Conservation (phyloP, 2,329 filamentous ascomycete species). For the Trichophyton equinum region DNA sequence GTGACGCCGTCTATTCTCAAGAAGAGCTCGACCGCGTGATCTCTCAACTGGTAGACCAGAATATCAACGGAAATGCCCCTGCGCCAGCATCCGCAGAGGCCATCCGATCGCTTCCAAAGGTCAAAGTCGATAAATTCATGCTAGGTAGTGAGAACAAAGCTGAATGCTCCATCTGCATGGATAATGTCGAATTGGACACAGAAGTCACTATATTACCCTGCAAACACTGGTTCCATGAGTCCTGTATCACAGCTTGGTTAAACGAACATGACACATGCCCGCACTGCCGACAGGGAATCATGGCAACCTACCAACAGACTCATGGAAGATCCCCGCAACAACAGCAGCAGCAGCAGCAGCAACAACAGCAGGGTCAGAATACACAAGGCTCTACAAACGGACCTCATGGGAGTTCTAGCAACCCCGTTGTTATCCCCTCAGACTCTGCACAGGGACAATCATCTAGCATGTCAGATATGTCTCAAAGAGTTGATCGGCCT, state of each 20-base stretch:
- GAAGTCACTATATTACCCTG: slow-evolving; percentile 71
- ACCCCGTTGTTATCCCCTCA: slow-evolving; percentile 3
- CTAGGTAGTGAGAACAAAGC: slow-evolving; percentile 53
- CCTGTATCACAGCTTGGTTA: slow-evolving; percentile 73
- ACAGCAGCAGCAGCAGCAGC: neutral
- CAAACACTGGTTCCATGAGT: slow-evolving; percentile 83
- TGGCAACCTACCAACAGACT: slow-evolving; percentile 4
- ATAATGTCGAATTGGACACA: slow-evolving; percentile 59
- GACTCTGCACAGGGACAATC: neutral
- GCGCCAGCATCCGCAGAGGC: slow-evolving; percentile 66
- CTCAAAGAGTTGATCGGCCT: neutral
- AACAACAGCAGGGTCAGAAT: neutral
- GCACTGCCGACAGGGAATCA: slow-evolving; percentile 34
- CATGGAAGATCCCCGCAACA: neutral
- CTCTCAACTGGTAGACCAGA: slow-evolving; percentile 74
- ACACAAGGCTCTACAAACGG: neutral
- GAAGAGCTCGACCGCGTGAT: slow-evolving; percentile 84
- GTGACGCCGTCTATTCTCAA: slow-evolving; percentile 71
- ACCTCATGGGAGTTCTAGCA: neutral
- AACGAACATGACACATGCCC: slow-evolving; percentile 88
- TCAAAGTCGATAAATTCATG: slow-evolving; percentile 57
- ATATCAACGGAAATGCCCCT: slow-evolving; percentile 59
- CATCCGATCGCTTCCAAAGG: slow-evolving; percentile 60
- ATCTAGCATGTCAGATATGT: neutral
- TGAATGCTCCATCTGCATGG: slow-evolving; percentile 94